phyloP scores from a whole-genome alignment of 1,139 yeast species.

The Sporopachydermia cereana region DNA sequence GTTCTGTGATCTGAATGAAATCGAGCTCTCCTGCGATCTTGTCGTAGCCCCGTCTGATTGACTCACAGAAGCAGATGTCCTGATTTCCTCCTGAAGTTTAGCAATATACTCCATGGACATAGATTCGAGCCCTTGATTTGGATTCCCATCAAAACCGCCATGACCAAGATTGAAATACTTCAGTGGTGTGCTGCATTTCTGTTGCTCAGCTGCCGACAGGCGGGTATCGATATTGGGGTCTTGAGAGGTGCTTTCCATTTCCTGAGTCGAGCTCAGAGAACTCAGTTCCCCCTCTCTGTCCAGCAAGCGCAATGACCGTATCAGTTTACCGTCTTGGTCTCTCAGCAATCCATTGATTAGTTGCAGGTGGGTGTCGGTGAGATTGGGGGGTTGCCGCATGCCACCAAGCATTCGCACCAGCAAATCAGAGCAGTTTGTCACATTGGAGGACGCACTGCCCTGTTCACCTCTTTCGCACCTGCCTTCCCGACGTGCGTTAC shows the following conservation, averaged over 20 bases:
- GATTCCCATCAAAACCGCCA: not conserved
- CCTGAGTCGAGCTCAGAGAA: too few relatives aligned
- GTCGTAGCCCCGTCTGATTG: constrained; percentile 3
- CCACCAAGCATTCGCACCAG: constrained; percentile 46
- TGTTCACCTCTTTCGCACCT: too few relatives aligned
- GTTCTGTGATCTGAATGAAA: not conserved
- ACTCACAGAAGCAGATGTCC: not conserved
- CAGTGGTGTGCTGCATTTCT: not conserved
- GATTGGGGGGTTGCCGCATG: constrained; percentile 20
- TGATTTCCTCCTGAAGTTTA: not conserved
- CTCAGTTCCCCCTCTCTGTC: too few relatives aligned
- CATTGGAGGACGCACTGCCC: too few relatives aligned
- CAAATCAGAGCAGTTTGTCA: constrained; percentile 31
- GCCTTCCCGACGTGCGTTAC: too few relatives aligned
- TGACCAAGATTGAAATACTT: not conserved
- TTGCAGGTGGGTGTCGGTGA: too few relatives aligned
- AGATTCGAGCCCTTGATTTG: not conserved
- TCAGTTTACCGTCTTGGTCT: too few relatives aligned
- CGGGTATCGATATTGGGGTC: not conserved
- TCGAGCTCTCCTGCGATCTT: constrained; percentile 1
- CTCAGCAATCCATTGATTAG: too few relatives aligned
- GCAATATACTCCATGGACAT: constrained; percentile 2
- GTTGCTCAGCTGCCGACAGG: not conserved
- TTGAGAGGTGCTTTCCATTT: too few relatives aligned
- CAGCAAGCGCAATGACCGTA: too few relatives aligned